These are phyloP conservation scores for Chlorella sp. DNA, from an alignment of 139 green algal genomes.

Conservation along the genomic window DNA sequence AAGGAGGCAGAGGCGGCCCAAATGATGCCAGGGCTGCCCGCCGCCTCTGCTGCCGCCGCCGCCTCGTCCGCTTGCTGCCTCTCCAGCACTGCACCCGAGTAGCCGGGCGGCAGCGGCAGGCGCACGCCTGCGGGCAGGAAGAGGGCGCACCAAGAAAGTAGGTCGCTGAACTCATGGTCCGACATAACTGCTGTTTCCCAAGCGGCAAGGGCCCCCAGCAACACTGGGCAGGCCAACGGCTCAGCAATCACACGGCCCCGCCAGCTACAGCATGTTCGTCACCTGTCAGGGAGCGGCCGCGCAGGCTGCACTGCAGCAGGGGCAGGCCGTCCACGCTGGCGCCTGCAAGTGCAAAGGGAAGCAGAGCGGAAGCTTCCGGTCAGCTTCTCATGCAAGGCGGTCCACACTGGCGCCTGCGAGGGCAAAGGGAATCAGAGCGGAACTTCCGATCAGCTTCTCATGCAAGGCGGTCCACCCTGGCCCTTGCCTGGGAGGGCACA, in stretches of 20 bases:
- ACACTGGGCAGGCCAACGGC: background rate
- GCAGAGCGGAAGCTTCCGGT: too few relatives aligned
- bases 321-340: constrained; percentile 6
- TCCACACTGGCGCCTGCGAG: constrained; percentile 24
- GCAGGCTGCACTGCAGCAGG: constrained; percentile 31
- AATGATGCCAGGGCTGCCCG: background rate
- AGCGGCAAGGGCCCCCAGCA: too few relatives aligned
- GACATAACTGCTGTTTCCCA: too few relatives aligned
- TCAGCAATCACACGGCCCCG: background rate
- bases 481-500: constrained; percentile 12
- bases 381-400: too few relatives aligned
- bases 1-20: constrained; percentile 37
- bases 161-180: too few relatives aligned
- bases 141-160: background rate
- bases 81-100: constrained; percentile 41
- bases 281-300: constrained; percentile 22
- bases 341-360: background rate
- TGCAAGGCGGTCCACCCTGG: constrained; percentile 10
- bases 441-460: too few relatives aligned
- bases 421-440: too few relatives aligned
- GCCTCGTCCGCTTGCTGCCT: background rate
- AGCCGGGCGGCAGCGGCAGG: constrained; percentile 50
- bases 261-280: background rate
- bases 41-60: too few relatives aligned
- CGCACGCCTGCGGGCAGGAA: constrained; percentile 6